Evolutionary conservation across 2,329 filamentous ascomycete species (phyloP).

Genomic region (Pseudocercospora macadamiae): DNA sequence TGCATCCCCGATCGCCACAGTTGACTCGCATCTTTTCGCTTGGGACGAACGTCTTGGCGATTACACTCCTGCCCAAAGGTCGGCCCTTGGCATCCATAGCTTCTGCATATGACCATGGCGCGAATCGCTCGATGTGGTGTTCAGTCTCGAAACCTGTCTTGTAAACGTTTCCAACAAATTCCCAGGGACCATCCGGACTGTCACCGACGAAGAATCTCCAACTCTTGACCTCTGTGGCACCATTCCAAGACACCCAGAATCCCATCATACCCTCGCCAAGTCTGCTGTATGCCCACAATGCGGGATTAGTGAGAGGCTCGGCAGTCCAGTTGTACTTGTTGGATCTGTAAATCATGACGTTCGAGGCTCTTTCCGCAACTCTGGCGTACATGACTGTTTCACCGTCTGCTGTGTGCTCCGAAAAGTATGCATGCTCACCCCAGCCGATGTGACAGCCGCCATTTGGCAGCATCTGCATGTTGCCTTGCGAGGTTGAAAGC

Average conservation of each 20-base stretch:
- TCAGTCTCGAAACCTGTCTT: constrained; percentile 51
- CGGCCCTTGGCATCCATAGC: constrained; percentile 37
- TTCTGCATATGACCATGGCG: constrained; percentile 38
- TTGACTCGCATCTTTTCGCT: constrained; percentile 33
- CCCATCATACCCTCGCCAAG: constrained; percentile 38
- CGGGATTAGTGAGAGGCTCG: constrained; percentile 46
- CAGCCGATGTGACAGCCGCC: constrained; percentile 61
- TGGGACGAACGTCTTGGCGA: constrained; percentile 43
- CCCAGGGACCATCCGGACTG: constrained; percentile 40
- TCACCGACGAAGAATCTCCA: constrained; percentile 56
- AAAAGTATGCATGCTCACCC: constrained; percentile 52
- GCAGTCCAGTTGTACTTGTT: constrained; percentile 60
- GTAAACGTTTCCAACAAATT: constrained; percentile 43
- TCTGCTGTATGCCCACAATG: constrained; percentile 41
- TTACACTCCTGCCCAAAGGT: constrained; percentile 37
- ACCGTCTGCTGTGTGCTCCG: constrained; percentile 52
- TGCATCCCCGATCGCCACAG: constrained; percentile 41
- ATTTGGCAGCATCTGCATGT: constrained; percentile 57
- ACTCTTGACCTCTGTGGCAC: constrained; percentile 50
- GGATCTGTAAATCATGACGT: constrained; percentile 58
- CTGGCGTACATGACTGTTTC: constrained; percentile 57
- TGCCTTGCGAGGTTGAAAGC: constrained; percentile 56
- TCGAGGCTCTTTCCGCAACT: constrained; percentile 44
- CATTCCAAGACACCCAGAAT: constrained; percentile 60
- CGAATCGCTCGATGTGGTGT: constrained; percentile 29